Base-by-base conservation (phyloP, 768 basidiomycete genomes). In the Flagelloscypha sp. region DNA sequence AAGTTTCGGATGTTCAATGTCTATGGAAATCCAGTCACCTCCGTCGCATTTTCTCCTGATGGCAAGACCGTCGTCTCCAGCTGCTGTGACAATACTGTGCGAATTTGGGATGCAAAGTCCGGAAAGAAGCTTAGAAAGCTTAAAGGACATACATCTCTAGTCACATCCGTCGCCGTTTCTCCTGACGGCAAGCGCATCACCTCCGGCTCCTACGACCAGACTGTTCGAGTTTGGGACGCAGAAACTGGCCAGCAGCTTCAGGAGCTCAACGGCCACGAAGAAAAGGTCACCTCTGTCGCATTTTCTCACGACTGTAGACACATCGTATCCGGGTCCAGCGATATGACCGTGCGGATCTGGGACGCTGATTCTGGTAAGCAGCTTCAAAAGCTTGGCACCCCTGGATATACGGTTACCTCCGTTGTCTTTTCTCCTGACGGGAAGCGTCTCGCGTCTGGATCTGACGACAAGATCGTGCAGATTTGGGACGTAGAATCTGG, bases 1-100 rank as follows among this genome's bases (percentile, higher is more conserved):
- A 10, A 10, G 10, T 10, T 30, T 16, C 24, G 18, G 18, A 20
- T 41, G 8, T 13, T 46, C 27, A 5, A 32, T 12, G 38, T 33
- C 1, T 29, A 40, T 27, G 16, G 11, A 11, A n/a, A 19, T 34
- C 6, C 7, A 6, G 27, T 37, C 7, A 18, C 9, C 4, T 43
- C 47, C 16, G 42, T 50, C 19, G 27, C 37, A 5, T 43, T 45
- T 29, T 50, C 49, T 13, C 46, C 52, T 4, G 47, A 49, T 45
- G 47, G 51, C 5, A 41, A 15, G 8, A 17, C 17, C 10, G 29
- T 55, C 28, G 44, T 36, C 3, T 47, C 49, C 15, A 44, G 47
- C 7, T 50, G 49, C 6, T 1, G n/a, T 0, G 49, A 52, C 32
- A 35, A 23, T 0, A 48, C 41, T 5, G 29, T 54, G 9, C 16